Evolutionary conservation across 768 basidiomycete species (phyloP), one percentile per base, ranked within the genome.

Genomic region (Myochromella boudieri): DNA sequence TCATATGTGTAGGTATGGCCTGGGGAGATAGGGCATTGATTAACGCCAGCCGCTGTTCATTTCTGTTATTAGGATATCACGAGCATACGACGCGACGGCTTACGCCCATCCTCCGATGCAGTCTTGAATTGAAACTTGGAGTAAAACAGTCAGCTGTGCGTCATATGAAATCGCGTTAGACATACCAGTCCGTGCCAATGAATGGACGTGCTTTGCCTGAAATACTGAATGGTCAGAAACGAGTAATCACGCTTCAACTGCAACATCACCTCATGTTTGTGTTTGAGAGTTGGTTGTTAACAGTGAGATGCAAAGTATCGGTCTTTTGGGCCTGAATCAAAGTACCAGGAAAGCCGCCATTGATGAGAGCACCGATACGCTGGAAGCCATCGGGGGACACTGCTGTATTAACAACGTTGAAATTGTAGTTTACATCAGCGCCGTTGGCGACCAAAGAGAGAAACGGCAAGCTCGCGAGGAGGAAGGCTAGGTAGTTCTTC

Each of bases 51-150:
- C 9, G 61, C 48, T 49, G 17, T 12, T 9, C 20, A 37, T 36
- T 3, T 14, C 47, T 21, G 40, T 42, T 42, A 12, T 6, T 22
- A 17, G 14, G 26, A 18, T n/a, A 21, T n/a, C 8, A 24, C 25
- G 4, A 14, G 24, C 9, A 20, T 18, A 12, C 6, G 34, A 20
- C 14, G 7, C 40, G 32, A 15, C 17, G 38, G 55, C 58, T 39
- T 52, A 61, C 66, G 62, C 6, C 78, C 78, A 38, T 80, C 78
- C 38, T 72, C 75, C 26, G 69, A 63, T 3, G 70, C 71, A 4
- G 72, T 71, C 27, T 67, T 60, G 37, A 67, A 58, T 61, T 78
- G 78, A 56, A 72, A 73, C 61, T 64, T 26, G 27, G 24, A 41
- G 20, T n/a, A 3, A 27, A 34, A 21, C 26, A 44, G 31, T 15